These are phyloP conservation scores for Syncephalastrum contaminatum DNA, from an alignment of 371 early-diverging fungal genomes.

Conservation along the genomic window DNA sequence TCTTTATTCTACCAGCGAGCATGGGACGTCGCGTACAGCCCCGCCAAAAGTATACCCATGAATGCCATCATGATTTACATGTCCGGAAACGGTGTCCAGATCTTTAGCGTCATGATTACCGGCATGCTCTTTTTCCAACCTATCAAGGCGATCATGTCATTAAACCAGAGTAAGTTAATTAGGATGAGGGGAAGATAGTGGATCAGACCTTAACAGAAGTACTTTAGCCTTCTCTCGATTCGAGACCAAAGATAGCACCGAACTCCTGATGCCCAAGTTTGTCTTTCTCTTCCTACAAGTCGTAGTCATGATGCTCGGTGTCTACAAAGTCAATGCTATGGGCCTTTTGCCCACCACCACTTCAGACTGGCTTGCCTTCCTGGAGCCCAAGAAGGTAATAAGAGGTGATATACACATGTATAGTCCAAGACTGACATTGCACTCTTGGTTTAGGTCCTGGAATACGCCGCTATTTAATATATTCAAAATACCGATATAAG, in stretches of 20 bases:
- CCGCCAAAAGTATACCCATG: conserved; percentile 94
- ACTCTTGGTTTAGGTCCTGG: conserved; percentile 17
- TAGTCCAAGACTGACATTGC: background rate
- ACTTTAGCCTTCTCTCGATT: conserved; percentile 66
- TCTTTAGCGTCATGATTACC: conserved; percentile 93
- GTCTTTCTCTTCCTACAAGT: conserved; percentile 79
- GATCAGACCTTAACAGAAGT: conserved; percentile 4
- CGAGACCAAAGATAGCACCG: conserved; percentile 49
- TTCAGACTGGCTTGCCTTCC: conserved; percentile 95
- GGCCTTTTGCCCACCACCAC: conserved; percentile 92
- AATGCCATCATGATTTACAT: conserved; percentile 98
- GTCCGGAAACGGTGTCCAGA: conserved; percentile 94
- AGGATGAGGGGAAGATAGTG: background rate
- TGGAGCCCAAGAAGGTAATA: conserved; percentile 66
- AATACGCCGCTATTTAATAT: conserved; percentile 22
- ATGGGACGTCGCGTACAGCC: conserved; percentile 92
- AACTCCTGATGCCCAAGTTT: conserved; percentile 75
- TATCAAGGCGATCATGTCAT: conserved; percentile 72
- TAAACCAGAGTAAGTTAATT: conserved; percentile 59
- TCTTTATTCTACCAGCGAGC: conserved; percentile 68
- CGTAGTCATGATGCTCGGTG: conserved; percentile 77
- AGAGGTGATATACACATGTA: background rate
- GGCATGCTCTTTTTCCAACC: conserved; percentile 94
- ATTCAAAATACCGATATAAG: background rate
- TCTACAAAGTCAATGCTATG: conserved; percentile 92